Conservation (phyloP, 192 early-diverging fungal genomes). For the Backusella psychrophila region DNA sequence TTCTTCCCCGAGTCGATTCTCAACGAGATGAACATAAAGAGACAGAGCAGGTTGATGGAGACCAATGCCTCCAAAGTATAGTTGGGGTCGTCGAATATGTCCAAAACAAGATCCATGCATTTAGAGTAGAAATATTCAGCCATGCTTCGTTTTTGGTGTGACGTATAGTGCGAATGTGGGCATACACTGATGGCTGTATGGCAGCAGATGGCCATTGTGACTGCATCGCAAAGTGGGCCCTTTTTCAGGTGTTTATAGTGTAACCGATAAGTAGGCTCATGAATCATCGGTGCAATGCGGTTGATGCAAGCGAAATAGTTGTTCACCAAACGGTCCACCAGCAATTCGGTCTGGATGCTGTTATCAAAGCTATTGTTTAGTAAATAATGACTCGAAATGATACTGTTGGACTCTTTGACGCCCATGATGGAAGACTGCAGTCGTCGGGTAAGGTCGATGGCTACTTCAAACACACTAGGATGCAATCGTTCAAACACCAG, state of each 20-base stretch:
- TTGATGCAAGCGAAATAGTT: constrained; percentile 5
- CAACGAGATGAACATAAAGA: not conserved
- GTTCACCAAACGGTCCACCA: not conserved
- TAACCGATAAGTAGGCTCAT: constrained; percentile 10
- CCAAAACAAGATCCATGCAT: not conserved
- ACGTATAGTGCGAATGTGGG: not conserved
- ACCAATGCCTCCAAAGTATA: not conserved
- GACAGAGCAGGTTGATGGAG: not conserved
- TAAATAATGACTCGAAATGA: not conserved
- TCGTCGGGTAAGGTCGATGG: not conserved
- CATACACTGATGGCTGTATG: not conserved
- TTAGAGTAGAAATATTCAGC: constrained; percentile 7
- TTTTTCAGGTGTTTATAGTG: not conserved
- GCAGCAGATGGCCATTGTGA: constrained; percentile 13
- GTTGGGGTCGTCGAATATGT: constrained; percentile 11
- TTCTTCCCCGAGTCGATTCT: not conserved
- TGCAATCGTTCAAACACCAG: not conserved
- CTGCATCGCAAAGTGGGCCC: constrained; percentile 6
- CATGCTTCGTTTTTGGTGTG: not conserved
- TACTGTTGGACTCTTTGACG: not conserved
- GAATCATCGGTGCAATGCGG: not conserved
- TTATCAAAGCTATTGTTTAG: not conserved
- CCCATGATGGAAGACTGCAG: not conserved
- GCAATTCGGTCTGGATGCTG: not conserved
- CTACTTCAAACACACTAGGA: not conserved